phyloP scores from a whole-genome alignment of 495 filamentous ascomycete species.

The Penicillium coffeae region DNA sequence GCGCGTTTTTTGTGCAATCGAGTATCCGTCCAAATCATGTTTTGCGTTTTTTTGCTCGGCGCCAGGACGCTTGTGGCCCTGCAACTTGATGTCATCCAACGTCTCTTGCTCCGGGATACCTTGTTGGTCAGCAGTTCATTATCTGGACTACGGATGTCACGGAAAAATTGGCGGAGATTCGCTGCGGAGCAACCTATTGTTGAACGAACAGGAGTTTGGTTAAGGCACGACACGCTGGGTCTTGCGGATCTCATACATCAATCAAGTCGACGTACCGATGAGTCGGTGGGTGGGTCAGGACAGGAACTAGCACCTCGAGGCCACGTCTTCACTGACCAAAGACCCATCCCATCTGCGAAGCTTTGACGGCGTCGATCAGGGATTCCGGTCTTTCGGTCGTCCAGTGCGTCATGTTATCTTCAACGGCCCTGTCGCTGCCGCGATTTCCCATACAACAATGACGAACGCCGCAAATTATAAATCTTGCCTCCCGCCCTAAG shows the following conservation, averaged over 20 bases:
- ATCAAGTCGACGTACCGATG: background rate
- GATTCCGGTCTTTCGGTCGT: background rate
- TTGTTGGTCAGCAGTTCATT: background rate
- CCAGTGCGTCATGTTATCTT: background rate
- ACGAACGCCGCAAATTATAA: no score
- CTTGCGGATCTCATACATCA: background rate
- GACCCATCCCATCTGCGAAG: background rate
- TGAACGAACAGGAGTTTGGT: background rate
- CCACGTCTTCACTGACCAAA: background rate
- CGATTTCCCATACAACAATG: no score
- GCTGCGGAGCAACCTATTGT: background rate
- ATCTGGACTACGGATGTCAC: background rate
- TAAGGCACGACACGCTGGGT: background rate
- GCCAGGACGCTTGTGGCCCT: background rate
- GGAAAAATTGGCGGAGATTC: background rate
- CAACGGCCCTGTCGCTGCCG: no score
- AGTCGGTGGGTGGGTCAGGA: constrained; percentile 14
- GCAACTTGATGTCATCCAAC: background rate
- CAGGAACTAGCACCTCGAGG: constrained; percentile 10
- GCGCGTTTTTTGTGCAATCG: no score
- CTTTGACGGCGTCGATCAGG: background rate
- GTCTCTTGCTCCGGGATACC: background rate
- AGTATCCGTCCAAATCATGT: background rate
- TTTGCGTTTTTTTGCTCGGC: no score
- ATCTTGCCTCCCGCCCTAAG: no score